phyloP scores from a whole-genome alignment of 2,329 filamentous ascomycete species.

The Coniochaeta sp. region DNA sequence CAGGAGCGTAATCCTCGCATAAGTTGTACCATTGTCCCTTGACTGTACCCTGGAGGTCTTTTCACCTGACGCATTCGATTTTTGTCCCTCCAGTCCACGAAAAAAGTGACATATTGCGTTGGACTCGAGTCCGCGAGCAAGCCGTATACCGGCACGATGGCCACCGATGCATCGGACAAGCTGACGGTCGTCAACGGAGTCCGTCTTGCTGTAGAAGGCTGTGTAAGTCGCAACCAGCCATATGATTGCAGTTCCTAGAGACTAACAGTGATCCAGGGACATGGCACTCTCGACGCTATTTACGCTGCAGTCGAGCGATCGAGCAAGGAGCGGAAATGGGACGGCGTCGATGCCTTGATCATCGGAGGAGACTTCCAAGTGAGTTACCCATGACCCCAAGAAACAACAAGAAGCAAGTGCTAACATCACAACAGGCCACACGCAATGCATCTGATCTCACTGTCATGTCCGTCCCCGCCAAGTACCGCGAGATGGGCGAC shows the following conservation, averaged over 20 bases:
- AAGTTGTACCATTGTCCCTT: neutral
- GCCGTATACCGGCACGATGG: neutral
- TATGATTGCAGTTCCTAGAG: neutral
- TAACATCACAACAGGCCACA: conserved; percentile 52
- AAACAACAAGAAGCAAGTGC: conserved; percentile 6
- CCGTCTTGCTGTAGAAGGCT: conserved; percentile 80
- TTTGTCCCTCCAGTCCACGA: neutral
- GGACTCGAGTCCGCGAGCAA: neutral
- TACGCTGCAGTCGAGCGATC: conserved; percentile 70
- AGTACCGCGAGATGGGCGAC: conserved; percentile 83
- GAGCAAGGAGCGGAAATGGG: conserved; percentile 67
- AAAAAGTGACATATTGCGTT: neutral
- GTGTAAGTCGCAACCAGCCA: conserved; percentile 49
- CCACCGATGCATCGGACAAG: conserved; percentile 17
- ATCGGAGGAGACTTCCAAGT: conserved; percentile 96
- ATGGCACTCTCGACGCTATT: conserved; percentile 86
- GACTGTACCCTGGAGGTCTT: neutral
- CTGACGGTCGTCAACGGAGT: conserved; percentile 41
- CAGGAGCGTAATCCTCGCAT: neutral
- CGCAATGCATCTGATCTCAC: conserved; percentile 84
- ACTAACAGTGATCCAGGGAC: conserved; percentile 52
- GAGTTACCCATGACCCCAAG: conserved; percentile 13
- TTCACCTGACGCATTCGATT: too few species aligned
- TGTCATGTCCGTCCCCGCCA: conserved; percentile 81
- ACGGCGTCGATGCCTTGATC: conserved; percentile 79